A percentile compares a stretch with the other conserved stretches of the same genome.
Evolutionary conservation across 169 alveolate genomes (phyloP).

Genomic region (Plasmodium falciparum): DNA sequence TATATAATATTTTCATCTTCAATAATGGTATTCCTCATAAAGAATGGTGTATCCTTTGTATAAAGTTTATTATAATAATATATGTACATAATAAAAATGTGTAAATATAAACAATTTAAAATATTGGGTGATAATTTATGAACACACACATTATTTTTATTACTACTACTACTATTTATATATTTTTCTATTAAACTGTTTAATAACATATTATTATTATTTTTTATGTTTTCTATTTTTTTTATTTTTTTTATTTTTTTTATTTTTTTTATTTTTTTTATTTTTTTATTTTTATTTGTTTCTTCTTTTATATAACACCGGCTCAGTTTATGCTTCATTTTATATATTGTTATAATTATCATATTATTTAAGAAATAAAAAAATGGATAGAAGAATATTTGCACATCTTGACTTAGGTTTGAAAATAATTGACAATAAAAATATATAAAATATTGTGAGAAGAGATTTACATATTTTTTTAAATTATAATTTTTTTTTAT

Average conservation of each 20-base stretch:
- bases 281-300: not conserved
- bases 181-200: not conserved
- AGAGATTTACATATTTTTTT: constrained; percentile 18
- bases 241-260: not conserved
- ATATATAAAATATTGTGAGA: constrained; percentile 31
- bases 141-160: not conserved
- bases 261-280: not conserved
- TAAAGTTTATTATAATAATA: constrained; percentile 24
- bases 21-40: not conserved
- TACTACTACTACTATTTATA: constrained; percentile 7
- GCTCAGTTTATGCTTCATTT: not conserved
- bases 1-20: not conserved
- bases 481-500: not conserved
- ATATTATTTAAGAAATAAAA: constrained; percentile 34
- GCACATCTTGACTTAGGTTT: constrained; percentile 28
- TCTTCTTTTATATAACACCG: no score
- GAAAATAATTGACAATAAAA: constrained; percentile 59
- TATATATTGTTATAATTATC: constrained; percentile 25
- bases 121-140: constrained; percentile 5
- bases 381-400: constrained; percentile 43
- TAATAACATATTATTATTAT: constrained; percentile 2
- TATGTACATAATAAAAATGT: constrained; percentile 39
- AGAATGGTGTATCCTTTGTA: constrained; percentile 2
- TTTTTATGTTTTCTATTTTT: not conserved
- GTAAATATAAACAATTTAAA: constrained; percentile 23